Conservation (phyloP, 1,284 basidiomycete species). For the Ceratobasidium sp. region DNA sequence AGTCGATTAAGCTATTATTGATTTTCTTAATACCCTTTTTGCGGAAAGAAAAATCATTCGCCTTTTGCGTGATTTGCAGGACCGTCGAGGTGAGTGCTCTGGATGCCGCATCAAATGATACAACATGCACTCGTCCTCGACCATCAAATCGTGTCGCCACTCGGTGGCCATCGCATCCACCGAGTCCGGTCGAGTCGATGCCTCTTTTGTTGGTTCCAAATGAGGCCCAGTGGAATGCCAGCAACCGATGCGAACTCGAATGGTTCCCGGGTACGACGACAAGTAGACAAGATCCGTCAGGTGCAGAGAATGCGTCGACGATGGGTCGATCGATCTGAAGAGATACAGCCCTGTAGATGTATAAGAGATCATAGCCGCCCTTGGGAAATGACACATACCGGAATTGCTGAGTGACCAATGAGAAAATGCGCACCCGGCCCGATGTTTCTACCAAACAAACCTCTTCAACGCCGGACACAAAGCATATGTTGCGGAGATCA, state of each 20-base stretch:
- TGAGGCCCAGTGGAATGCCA: slow-evolving; percentile 61
- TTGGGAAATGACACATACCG: slow-evolving; percentile 28
- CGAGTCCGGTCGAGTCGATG: slow-evolving; percentile 48
- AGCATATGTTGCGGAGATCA: slow-evolving; percentile 27
- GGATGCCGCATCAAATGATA: slow-evolving; percentile 51
- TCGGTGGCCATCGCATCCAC: slow-evolving; percentile 46
- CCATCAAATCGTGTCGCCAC: slow-evolving; percentile 57
- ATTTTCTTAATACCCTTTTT: slow-evolving; percentile 44
- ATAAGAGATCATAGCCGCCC: neutral
- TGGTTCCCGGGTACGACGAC: slow-evolving; percentile 1
- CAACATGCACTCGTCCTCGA: slow-evolving; percentile 54
- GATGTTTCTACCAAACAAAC: slow-evolving; percentile 42
- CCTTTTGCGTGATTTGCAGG: slow-evolving; percentile 60
- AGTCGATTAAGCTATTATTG: slow-evolving; percentile 62
- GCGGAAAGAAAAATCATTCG: slow-evolving; percentile 61
- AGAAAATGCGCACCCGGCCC: slow-evolving; percentile 42
- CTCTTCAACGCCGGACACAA: slow-evolving; percentile 42
- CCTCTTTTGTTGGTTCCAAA: slow-evolving; percentile 60
- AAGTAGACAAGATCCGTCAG: slow-evolving; percentile 37
- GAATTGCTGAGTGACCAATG: slow-evolving; percentile 41
- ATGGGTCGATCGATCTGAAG: neutral
- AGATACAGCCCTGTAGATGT: neutral
- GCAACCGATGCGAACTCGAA: slow-evolving; percentile 43
- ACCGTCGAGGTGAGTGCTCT: slow-evolving; percentile 53
- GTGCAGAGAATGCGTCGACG: slow-evolving; percentile 31